phyloP scores from a whole-genome alignment of 257 asterid species.

The Ehretia macrophylla region DNA sequence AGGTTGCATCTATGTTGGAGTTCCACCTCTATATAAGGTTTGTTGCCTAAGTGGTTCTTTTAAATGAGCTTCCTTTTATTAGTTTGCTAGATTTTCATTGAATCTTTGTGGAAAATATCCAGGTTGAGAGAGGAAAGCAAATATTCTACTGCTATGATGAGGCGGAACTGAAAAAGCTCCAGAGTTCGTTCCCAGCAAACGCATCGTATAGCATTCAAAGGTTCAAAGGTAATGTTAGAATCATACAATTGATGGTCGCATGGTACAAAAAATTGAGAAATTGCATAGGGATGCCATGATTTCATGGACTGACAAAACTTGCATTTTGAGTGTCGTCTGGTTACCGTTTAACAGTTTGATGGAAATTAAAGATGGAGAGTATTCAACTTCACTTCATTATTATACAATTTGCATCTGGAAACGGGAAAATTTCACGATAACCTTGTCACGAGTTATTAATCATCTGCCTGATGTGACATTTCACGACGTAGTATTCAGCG shows the following conservation, averaged over 20 bases:
- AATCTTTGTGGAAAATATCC: conserved; percentile 7
- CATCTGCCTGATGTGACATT: too few species aligned
- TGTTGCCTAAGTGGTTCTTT: conserved; percentile 9
- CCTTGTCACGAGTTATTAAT: too few species aligned
- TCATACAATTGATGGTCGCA: not conserved
- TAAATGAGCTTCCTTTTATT: conserved; percentile 9
- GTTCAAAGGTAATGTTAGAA: conserved; percentile 64
- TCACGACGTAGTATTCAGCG: too few species aligned
- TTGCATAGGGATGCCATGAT: too few species aligned
- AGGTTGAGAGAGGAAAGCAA: conserved; percentile 97
- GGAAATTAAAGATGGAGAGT: too few species aligned
- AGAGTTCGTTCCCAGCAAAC: conserved; percentile 72
- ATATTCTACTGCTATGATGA: conserved; percentile 82
- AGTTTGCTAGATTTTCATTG: conserved; percentile 9
- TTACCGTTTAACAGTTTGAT: too few species aligned
- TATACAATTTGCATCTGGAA: too few species aligned
- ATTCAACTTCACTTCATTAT: too few species aligned
- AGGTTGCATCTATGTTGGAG: conserved; percentile 96
- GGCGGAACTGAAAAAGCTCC: conserved; percentile 61
- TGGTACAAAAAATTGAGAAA: not conserved
- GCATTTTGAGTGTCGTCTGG: too few species aligned
- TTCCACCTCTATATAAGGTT: conserved; percentile 97
- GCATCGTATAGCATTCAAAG: conserved; percentile 96
- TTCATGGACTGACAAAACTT: too few species aligned
- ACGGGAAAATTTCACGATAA: too few species aligned